Evolutionary conservation across 192 early-diverging fungal genomes (phyloP).

Genomic region (Coemansia biformis): DNA sequence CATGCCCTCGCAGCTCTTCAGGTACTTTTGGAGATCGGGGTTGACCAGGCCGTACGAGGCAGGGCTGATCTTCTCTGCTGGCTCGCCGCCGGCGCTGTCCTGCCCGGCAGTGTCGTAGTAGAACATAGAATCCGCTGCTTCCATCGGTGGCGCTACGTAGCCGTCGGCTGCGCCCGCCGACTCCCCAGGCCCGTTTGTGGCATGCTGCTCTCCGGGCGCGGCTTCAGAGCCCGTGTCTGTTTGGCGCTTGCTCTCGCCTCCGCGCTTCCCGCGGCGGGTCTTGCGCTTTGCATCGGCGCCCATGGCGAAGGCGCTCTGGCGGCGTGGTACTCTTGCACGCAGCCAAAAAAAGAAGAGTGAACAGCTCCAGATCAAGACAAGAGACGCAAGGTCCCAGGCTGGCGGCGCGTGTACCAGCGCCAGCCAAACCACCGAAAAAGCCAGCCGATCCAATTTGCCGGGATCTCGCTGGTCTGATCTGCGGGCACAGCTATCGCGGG

Average conservation of each 20-base stretch:
- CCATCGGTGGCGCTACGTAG: slow-evolving; percentile 19
- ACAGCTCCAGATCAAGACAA: no score
- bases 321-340: no score
- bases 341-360: no score
- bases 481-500: no score
- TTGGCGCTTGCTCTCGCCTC: slow-evolving; percentile 12
- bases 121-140: slow-evolving; percentile 5
- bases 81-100: neutral
- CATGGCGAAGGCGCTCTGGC: slow-evolving; percentile 1
- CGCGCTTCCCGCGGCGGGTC: slow-evolving; percentile 23
- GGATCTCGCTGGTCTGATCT: no score
- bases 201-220: neutral
- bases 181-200: neutral
- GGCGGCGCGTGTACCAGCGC: no score
- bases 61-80: slow-evolving; percentile 10
- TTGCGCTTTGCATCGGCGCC: slow-evolving; percentile 13
- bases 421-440: no score
- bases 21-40: slow-evolving; percentile 46
- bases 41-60: slow-evolving; percentile 30
- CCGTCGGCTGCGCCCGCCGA: neutral
- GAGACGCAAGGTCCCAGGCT: no score
- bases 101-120: slow-evolving; percentile 5
- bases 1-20: slow-evolving; percentile 57
- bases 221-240: slow-evolving; percentile 1
- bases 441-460: no score